These are phyloP conservation scores for Diaporthe humulicola DNA, from an alignment of 2,329 filamentous ascomycete species.

Conservation along the genomic window DNA sequence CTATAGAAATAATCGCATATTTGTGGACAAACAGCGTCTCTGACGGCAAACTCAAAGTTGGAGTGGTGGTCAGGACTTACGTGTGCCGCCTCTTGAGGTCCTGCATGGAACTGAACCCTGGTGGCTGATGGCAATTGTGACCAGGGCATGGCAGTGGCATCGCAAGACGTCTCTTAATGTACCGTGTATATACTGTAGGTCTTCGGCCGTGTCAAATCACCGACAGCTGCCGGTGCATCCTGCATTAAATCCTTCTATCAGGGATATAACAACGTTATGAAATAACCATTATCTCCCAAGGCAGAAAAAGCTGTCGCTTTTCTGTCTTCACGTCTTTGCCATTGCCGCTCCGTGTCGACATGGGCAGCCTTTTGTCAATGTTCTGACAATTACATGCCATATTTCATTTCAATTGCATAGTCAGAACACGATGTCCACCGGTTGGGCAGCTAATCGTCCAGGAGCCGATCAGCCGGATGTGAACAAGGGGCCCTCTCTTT, in stretches of 20 bases:
- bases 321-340: neutral
- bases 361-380: neutral
- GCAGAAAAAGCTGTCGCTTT: neutral
- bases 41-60: too few species aligned
- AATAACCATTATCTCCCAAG: neutral
- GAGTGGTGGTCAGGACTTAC: too few species aligned
- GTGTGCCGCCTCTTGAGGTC: neutral
- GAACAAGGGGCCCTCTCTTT: neutral
- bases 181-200: neutral
- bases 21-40: too few species aligned
- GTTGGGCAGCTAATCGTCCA: conserved; percentile 6
- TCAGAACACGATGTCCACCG: neutral
- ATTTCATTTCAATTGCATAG: neutral
- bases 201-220: neutral
- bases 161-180: neutral
- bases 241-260: neutral
- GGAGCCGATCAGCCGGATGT: conserved; percentile 3
- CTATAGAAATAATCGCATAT: too few species aligned
- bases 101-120: neutral
- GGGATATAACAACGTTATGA: neutral
- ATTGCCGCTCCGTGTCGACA: accelerated
- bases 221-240: neutral
- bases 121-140: neutral
- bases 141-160: neutral
- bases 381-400: neutral